Evolutionary conservation across 441 rosid genomes (phyloP).

Genomic region (Adansonia rubrostipa): DNA sequence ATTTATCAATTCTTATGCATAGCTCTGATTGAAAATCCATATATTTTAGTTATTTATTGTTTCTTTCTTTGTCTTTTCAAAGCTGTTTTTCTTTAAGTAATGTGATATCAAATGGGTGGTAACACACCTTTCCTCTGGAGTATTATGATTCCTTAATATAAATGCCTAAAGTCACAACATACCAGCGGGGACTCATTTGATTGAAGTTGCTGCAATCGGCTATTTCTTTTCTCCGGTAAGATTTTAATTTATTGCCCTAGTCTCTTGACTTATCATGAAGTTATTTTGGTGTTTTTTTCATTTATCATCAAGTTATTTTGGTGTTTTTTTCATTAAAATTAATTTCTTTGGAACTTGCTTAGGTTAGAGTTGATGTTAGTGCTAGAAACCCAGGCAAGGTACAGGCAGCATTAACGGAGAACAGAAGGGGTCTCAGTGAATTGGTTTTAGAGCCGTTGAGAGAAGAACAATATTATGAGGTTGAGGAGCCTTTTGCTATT

Average conservation of each 20-base stretch:
- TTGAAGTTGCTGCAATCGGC: slow-evolving; percentile 89
- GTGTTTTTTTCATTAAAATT: not conserved
- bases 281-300: not conserved
- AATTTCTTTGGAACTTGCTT: slow-evolving; percentile 29
- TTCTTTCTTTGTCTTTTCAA: not conserved
- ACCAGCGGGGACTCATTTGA: slow-evolving; percentile 93
- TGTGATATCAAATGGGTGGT: not conserved
- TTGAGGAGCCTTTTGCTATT: slow-evolving; percentile 31
- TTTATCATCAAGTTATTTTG: not conserved
- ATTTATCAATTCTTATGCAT: slow-evolving; percentile 21
- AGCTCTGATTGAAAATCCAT: not conserved
- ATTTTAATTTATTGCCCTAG: slow-evolving; percentile 13
- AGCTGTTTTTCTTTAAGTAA: not conserved
- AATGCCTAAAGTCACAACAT: slow-evolving; percentile 65
- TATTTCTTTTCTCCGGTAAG: slow-evolving; percentile 95
- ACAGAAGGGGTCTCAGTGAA: slow-evolving; percentile 83
- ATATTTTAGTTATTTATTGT: not conserved
- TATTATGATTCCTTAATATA: slow-evolving; percentile 56
- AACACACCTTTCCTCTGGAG: not conserved
- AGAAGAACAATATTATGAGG: slow-evolving; percentile 93
- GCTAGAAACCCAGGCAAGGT: slow-evolving; percentile 94
- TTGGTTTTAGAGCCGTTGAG: slow-evolving; percentile 83
- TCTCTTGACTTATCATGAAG: not conserved
- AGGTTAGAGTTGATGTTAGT: slow-evolving; percentile 98
- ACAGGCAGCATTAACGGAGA: slow-evolving; percentile 95